Base-by-base conservation (phyloP, 805 yeast species). In the Vanderwaltozyma polyspora region DNA sequence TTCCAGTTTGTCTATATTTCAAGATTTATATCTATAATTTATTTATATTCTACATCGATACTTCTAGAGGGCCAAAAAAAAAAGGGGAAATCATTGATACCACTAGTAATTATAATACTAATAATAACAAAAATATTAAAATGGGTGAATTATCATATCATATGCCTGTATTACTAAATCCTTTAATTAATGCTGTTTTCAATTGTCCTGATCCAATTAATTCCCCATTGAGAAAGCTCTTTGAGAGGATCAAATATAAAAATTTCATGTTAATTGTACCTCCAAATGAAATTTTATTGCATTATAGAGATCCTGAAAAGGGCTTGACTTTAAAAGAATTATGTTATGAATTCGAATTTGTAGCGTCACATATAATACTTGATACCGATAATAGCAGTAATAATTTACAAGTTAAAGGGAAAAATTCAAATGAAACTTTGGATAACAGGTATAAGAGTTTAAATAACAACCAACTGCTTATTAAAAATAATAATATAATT, bases 231-330 rank as follows among this genome's bases (percentile, higher is more conserved):
- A 68, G 64, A 37, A 64, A 63, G n/a, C 59, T 72, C 6, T 63
- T 74, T 25, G 49, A 56, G 4, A 64, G 55, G 32, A 46, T 79
- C 17, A 57, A 54, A 40, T 72, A 78, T 25, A 64, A 63, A 14
- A 69, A 68, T n/a, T 75, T 67, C 49, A 64, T 75, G 2, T 50
- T 82, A 11, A 50, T 82, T n/a, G 74, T 79, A 1, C 94, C 94
- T 0, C 72, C 74, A 5, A 59, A 79, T 1, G 49, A 56, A 19
- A 55, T 68, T 3, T 58, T 80, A 9, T 47, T 59, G 29, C 52
- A 63, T 33, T 61, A 55, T 38, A 51, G 48, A 13, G 76, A 71
- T 34, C 35, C 39, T 10, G 63, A 57, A 14, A 38, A 68, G 0
- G 60, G 64, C 8, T 34, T 52, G 2, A 49, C 65, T 3, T 64